A percentile compares a stretch with the other conserved stretches of the same genome.
These are phyloP conservation scores for Trichopus zeylanicus DNA, from an alignment of 116 monocot genomes.

Conservation along the genomic window DNA sequence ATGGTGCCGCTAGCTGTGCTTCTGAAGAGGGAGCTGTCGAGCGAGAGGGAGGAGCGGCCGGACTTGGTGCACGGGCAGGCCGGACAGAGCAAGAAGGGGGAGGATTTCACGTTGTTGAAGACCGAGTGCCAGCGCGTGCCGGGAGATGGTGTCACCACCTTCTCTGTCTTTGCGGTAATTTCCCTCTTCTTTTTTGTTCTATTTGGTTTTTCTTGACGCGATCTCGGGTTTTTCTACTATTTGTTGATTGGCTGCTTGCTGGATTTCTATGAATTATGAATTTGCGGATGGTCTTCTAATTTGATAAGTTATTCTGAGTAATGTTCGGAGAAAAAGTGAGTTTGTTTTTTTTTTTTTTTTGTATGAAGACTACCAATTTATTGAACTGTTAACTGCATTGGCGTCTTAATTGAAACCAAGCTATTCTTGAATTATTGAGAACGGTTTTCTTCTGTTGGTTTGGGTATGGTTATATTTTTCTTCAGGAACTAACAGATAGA, in stretches of 20 bases:
- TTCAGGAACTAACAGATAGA: too few relatives aligned
- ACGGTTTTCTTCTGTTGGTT: too few relatives aligned
- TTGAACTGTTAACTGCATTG: too few relatives aligned
- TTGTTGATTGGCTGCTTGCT: too few relatives aligned
- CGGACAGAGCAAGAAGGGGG: conserved; percentile 73
- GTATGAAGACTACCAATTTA: too few relatives aligned
- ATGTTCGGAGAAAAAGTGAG: too few relatives aligned
- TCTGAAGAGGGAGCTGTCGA: conserved; percentile 46
- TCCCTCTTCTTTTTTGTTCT: not conserved
- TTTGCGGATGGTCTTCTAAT: too few relatives aligned
- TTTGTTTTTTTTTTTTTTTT: too few relatives aligned
- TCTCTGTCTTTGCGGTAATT: conserved; percentile 69
- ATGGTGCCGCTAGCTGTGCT: conserved; percentile 57
- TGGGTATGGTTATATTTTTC: too few relatives aligned
- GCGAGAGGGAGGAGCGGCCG: conserved; percentile 59
- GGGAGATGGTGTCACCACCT: conserved; percentile 48
- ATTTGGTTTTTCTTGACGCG: not conserved
- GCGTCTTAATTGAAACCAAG: too few relatives aligned
- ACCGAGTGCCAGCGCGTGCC: conserved; percentile 61
- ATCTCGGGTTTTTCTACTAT: not conserved
- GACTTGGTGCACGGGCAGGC: conserved; percentile 58
- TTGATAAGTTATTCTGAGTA: too few relatives aligned
- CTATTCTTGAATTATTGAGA: too few relatives aligned
- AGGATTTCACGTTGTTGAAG: conserved; percentile 69
- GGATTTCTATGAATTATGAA: not conserved